phyloP scores from a whole-genome alignment of 169 alveolate genomes.

The Plasmodium inui region DNA sequence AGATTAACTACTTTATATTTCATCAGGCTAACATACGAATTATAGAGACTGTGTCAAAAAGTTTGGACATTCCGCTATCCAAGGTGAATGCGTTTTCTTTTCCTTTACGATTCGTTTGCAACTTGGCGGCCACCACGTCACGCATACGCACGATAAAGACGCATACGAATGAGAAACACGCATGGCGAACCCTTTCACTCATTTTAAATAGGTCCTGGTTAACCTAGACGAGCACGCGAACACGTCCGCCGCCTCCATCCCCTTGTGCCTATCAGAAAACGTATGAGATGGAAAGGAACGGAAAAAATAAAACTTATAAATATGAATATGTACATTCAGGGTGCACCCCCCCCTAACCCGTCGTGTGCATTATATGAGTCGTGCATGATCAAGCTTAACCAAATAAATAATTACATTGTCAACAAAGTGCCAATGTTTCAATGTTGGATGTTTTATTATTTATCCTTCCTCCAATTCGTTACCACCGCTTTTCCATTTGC shows the following conservation, averaged over 20 bases:
- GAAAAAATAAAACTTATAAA: neutral
- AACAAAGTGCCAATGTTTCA: neutral
- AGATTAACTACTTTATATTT: slow-evolving; percentile 81
- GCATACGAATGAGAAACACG: neutral
- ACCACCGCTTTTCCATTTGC: neutral
- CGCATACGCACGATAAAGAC: neutral
- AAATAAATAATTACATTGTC: neutral
- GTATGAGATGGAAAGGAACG: slow-evolving; percentile 42
- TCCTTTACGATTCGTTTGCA: neutral
- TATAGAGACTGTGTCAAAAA: slow-evolving; percentile 79
- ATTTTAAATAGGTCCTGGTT: slow-evolving; percentile 74
- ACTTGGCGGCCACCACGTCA: neutral
- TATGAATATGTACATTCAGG: neutral
- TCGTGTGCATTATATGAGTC: neutral
- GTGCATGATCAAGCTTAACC: neutral
- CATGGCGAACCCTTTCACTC: neutral
- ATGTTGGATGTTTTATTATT: neutral
- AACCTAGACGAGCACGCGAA: slow-evolving; percentile 81
- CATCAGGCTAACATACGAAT: slow-evolving; percentile 86
- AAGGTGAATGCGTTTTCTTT: slow-evolving; percentile 53
- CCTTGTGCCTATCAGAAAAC: slow-evolving; percentile 79
- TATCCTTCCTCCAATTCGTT: neutral
- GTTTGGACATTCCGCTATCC: slow-evolving; percentile 74
- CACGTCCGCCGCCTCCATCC: slow-evolving; percentile 86
- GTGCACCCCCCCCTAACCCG: neutral